Evolutionary conservation across 768 basidiomycete genomes (phyloP), one percentile per base, ranked within the genome.

Genomic region (Lactarius pseudohatsudake): DNA sequence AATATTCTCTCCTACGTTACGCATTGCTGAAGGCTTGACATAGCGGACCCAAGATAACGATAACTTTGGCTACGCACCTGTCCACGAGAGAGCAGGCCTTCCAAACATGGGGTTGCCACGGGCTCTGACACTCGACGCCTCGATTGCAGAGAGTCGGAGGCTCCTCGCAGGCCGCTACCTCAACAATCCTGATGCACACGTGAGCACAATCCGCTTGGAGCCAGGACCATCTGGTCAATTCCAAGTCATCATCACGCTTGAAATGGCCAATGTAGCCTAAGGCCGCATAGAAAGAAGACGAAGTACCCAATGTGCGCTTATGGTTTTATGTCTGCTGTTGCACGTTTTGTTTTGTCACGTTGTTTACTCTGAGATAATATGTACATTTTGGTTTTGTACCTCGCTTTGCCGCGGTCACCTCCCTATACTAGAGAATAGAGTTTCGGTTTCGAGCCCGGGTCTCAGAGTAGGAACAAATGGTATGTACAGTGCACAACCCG

Each of bases 91-190:
- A 34, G 54, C n/a, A 6, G 20, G 28, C 40, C 22, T 16, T 63
- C 2, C 57, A 2, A 40, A 20, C 16, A 26, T 13, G 11, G 16
- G 2, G n/a, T 20, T 28, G 28, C 22, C 28, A 11, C 10, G 18
- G 26, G 13, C 26, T n/a, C 63, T 26, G 43, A 2, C 20, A 28
- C 30, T 57, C 22, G 57, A 64, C 10, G 2, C 26, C 26, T n/a
- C 57, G 7, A 57, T 28, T 0, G 10, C n/a, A 3, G 58, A 55
- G 22, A 11, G 30, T 30, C 53, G 32, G 18, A 57, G 50, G 41
- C 58, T 22, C 20, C 4, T 60, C 2, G 64, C 64, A 11, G 18
- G 26, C 6, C n/a, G 22, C 7, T 60, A 65, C 32, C 15, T 65
- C 30, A 59, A 65, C 53, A 60, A 55, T 53, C 40, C 64, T 6